Evolutionary conservation across 2,329 filamentous ascomycete species (phyloP).

Genomic region (Neospermospora avenae): DNA sequence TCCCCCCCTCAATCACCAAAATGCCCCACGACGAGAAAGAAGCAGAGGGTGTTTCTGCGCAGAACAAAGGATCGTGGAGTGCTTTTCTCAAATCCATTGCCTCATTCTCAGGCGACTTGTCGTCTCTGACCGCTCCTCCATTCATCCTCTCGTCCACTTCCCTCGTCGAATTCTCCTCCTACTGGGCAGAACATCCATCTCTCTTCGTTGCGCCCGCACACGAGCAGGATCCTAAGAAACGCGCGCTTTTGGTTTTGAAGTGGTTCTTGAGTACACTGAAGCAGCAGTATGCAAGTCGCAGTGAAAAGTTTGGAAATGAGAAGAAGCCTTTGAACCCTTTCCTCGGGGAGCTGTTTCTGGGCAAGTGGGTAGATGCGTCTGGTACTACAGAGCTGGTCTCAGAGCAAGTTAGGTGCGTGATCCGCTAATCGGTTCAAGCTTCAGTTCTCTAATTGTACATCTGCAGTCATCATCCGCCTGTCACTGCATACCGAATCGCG

Average conservation of each 20-base stretch:
- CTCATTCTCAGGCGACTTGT: slow-evolving; percentile 78
- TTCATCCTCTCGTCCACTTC: slow-evolving; percentile 79
- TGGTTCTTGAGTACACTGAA: slow-evolving; percentile 95
- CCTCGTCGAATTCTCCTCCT: slow-evolving; percentile 75
- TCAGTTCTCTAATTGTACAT: slow-evolving; percentile 8
- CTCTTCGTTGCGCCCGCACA: slow-evolving; percentile 79
- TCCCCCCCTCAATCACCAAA: slow-evolving; percentile 1
- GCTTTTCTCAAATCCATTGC: slow-evolving; percentile 59
- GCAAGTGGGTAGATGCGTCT: slow-evolving; percentile 79
- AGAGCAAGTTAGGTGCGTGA: slow-evolving; percentile 77
- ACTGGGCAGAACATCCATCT: slow-evolving; percentile 76
- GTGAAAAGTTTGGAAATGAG: slow-evolving; percentile 81
- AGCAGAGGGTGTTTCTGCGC: slow-evolving; percentile 31
- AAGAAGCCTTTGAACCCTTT: slow-evolving; percentile 99
- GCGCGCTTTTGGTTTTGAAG: slow-evolving; percentile 83
- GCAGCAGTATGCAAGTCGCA: slow-evolving; percentile 73
- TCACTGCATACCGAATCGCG: slow-evolving; percentile 89
- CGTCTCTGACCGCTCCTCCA: slow-evolving; percentile 75
- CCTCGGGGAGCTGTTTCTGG: slow-evolving; percentile 89
- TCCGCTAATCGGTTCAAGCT: background rate
- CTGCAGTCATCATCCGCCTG: slow-evolving; percentile 80
- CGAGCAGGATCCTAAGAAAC: slow-evolving; percentile 76
- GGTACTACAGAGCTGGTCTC: slow-evolving; percentile 85
- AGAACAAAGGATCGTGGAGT: slow-evolving; percentile 34
- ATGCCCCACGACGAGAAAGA: slow-evolving; percentile 34